Evolutionary conservation across 345 rosid genomes (phyloP), one percentile per base, ranked within the genome.

Genomic region (Populus euphratica): DNA sequence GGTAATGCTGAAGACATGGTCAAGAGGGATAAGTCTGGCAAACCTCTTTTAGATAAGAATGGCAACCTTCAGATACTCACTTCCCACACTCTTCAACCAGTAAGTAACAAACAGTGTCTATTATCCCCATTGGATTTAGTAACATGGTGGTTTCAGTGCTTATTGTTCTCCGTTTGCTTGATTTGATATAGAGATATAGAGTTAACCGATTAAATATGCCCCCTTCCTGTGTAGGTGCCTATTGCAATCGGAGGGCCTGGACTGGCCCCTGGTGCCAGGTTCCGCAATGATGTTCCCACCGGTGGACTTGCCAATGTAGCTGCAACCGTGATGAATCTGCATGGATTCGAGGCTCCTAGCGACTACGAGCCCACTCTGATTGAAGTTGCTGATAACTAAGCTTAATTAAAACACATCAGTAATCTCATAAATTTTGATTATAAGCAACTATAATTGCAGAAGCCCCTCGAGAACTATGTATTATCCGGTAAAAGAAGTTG

Each of bases 1-100:
- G 98, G 98, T 59, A 96, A 96, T 75, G 97, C 98, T 5, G 98
- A 96, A 87, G 99, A 93, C 85, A 96, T 96, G 97, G 99, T 90
- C 12, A 93, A 96, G 89, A 90, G 97, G 74, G 88, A 89, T 80
- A 95, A 95, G 73, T 76, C 92, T 29, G 99, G 97, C 4, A 81
- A 90, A 82, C 99, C 99, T 38, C 65, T 62, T 39, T 38, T 83
- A 35, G 97, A 86, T 79, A 92, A 92, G 85, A 82, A 73, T 75
- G 98, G 99, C 68, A 84, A 87, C 11, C 79, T 96, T 81, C 99
- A 96, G 87, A 89, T 93, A 36, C 95, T 93, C 69, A 96, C 99
- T 69, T 96, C 98, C 70, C 99, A 96, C 87, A 96, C 99, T 69
- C 98, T 92, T 68, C 73, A 89, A 73, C 98, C 99, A 3, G 98